Evolutionary conservation across 768 basidiomycete genomes (phyloP), one percentile per base, ranked within the genome.

Genomic region (Lentinula edodes): DNA sequence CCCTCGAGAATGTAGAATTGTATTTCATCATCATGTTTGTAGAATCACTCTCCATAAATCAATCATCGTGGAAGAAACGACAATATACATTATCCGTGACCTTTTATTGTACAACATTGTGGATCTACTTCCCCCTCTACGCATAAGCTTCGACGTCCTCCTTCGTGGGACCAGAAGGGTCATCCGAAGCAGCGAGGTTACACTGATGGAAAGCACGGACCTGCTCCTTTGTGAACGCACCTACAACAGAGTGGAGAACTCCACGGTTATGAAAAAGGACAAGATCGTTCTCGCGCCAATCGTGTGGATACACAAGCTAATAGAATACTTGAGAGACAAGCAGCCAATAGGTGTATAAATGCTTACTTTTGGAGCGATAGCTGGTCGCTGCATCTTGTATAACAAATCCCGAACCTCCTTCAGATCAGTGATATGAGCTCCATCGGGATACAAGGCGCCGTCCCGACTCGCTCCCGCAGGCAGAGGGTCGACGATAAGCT

Each of bases 181-280:
- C 86, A 54, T 84, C 83, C 41, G 87, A 88, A 3, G 87, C 89
- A 20, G 92, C 92, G n/a, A 95, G 80, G 70, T 93, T 93, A 75
- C 92, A 93, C 73, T 91, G 89, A 69, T 91, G 90, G 78, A 92
- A 91, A 23, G 84, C 85, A 35, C 90, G 80, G 5, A 90, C 83
- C 71, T 89, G 80, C 46, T 86, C 84, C 36, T 78, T 76, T 61
- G 71, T 79, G 72, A 95, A 92, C 1, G 87, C 84, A 12, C 89
- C 88, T n/a, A 89, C 86, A 56, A 94, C 91, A 5, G 87, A 81
- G 68, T 94, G 93, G 45, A 93, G 73, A 9, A 91, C 78, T 9
- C 91, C 91, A 7, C 91, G 83, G 74, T 95, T 94, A 71, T 94
- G 90, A 82, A 95, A 94, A 35, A 95, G 71, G 3, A 92, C 85